Conservation (phyloP, 2,329 filamentous ascomycete species). For the Trichoderma lentiforme region DNA sequence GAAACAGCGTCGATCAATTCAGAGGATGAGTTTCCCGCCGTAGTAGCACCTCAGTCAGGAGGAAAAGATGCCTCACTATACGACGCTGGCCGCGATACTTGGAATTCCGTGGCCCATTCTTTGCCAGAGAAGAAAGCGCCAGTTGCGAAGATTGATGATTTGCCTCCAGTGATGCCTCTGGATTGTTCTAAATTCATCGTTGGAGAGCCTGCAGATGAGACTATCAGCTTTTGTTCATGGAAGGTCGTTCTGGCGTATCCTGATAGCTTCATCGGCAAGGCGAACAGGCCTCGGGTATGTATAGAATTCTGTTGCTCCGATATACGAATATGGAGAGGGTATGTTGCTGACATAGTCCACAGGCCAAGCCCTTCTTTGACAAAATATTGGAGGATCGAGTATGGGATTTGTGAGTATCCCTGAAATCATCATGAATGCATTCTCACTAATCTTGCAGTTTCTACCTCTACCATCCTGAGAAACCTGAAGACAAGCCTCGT, state of each 20-base stretch:
- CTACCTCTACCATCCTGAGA: slow-evolving; percentile 57
- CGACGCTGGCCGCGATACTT: background rate
- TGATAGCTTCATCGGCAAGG: slow-evolving; percentile 53
- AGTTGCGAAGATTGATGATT: background rate
- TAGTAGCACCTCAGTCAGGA: background rate
- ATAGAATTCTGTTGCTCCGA: background rate
- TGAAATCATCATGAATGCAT: too few relatives aligned
- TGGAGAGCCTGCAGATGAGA: slow-evolving; percentile 26
- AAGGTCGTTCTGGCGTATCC: slow-evolving; percentile 56
- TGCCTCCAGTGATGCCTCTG: slow-evolving; percentile 7
- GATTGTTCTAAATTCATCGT: slow-evolving; percentile 26
- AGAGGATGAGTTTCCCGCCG: background rate
- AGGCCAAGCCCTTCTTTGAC: slow-evolving; percentile 53
- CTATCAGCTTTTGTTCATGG: slow-evolving; percentile 47
- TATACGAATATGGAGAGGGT: too few relatives aligned
- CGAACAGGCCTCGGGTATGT: slow-evolving; percentile 47
- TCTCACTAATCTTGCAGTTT: slow-evolving; percentile 46
- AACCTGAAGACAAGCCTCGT: slow-evolving; percentile 49
- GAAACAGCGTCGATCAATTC: background rate
- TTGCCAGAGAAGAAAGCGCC: background rate
- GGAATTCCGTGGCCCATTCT: background rate
- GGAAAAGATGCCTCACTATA: background rate
- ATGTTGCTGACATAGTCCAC: slow-evolving; percentile 16
- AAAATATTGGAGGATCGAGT: slow-evolving; percentile 54
- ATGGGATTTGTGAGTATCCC: slow-evolving; percentile 68